Conservation (phyloP, 1,139 yeast genomes). For the Nematodospora anomalae region DNA sequence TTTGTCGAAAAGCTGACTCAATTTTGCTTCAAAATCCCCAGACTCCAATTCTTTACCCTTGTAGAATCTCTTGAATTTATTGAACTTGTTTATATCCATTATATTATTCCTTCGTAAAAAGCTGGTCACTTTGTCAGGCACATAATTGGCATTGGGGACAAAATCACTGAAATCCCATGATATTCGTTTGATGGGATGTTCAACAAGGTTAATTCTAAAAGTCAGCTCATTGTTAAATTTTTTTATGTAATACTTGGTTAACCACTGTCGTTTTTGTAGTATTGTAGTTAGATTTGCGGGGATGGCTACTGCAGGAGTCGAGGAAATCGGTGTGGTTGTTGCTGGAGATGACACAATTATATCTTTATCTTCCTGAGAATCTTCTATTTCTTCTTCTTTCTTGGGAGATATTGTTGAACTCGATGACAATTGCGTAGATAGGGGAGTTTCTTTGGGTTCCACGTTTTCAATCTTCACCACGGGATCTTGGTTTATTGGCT, state of each 20-base stretch:
- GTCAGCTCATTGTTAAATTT: slow-evolving; percentile 21
- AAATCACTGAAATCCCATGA: slow-evolving; percentile 51
- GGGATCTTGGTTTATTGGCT: background rate
- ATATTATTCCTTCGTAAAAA: slow-evolving; percentile 11
- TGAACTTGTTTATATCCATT: slow-evolving; percentile 31
- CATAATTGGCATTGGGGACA: slow-evolving; percentile 35
- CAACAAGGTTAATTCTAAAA: slow-evolving; percentile 26
- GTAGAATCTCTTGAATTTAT: slow-evolving; percentile 29
- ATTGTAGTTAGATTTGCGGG: slow-evolving; percentile 18
- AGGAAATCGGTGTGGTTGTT: slow-evolving; percentile 2
- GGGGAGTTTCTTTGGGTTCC: background rate
- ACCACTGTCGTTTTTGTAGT: slow-evolving; percentile 33
- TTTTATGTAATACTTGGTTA: slow-evolving; percentile 25
- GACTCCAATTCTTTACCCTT: slow-evolving; percentile 17
- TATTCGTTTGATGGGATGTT: slow-evolving; percentile 27
- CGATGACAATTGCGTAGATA: slow-evolving; percentile 17
- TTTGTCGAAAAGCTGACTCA: slow-evolving; percentile 37
- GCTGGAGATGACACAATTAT: slow-evolving; percentile 1
- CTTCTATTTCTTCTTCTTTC: slow-evolving; percentile 19
- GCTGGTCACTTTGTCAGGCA: slow-evolving; percentile 13
- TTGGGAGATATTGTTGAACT: slow-evolving; percentile 9
- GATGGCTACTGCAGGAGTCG: slow-evolving; percentile 7
- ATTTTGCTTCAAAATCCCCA: slow-evolving; percentile 23
- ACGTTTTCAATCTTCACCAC: background rate
- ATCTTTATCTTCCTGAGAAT: slow-evolving; percentile 20